phyloP scores from a whole-genome alignment of 257 asterid species.

The Solanum sitiens region DNA sequence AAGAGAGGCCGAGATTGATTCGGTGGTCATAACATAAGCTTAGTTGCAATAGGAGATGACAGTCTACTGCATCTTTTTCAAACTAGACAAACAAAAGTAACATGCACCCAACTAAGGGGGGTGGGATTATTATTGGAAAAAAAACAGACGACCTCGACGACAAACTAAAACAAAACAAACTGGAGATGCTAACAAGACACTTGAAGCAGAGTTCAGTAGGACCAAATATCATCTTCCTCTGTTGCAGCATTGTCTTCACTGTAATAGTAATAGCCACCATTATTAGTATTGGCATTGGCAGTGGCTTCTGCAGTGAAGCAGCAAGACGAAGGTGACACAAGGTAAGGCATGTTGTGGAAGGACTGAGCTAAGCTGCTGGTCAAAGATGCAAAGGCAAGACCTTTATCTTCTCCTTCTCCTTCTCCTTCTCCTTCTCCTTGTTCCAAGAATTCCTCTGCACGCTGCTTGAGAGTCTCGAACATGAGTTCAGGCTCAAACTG shows the following conservation, averaged over 20 bases:
- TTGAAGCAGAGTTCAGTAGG: constrained; percentile 68
- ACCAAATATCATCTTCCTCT: constrained; percentile 85
- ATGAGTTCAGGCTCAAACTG: constrained; percentile 91
- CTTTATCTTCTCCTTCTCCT: neutral
- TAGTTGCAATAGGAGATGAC: neutral
- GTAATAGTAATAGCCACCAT: constrained; percentile 25
- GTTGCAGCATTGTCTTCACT: constrained; percentile 39
- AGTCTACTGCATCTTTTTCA: neutral
- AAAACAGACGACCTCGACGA: constrained; percentile 6
- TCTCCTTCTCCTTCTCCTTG: neutral
- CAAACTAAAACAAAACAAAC: neutral
- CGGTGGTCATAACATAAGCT: neutral
- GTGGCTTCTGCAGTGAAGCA: constrained; percentile 44
- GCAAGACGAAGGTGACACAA: constrained; percentile 40
- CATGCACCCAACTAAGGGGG: neutral
- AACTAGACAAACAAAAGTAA: neutral
- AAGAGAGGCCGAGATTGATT: neutral
- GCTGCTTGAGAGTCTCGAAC: constrained; percentile 84
- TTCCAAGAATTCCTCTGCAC: constrained; percentile 50
- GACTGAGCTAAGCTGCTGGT: constrained; percentile 47
- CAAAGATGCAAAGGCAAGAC: constrained; percentile 5
- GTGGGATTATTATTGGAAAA: neutral
- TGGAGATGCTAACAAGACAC: neutral
- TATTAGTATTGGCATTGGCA: constrained; percentile 1
- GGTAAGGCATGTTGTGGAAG: constrained; percentile 91